Base-by-base conservation (phyloP, 345 rosid genomes). In the Salix arbutifolia region DNA sequence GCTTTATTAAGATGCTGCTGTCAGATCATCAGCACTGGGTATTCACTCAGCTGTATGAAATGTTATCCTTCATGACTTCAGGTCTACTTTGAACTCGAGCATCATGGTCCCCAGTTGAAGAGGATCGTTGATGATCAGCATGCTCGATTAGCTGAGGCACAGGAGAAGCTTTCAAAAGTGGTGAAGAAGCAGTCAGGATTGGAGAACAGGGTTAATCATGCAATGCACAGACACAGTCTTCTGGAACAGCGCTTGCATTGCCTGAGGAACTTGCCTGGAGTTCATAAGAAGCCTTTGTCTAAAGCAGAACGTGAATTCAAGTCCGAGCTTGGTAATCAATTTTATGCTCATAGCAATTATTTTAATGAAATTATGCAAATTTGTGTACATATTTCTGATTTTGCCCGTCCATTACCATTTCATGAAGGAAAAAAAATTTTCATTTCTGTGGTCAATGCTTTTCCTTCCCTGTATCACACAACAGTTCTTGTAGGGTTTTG, bases 71-170 rank as follows among this genome's bases (percentile, higher is more conserved):
- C 5, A 40, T 23, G 44, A 70, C 62, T 77, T 31, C 66, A 96
- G 99, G 98, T 96, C 61, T 83, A 82, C 83, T 96, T 91, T 80
- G 95, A 91, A 90, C 85, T 92, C 78, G 88, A 93, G 86, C 93
- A 94, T 85, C 97, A 91, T 84, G 93, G 89, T 58, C 93, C 97
- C 68, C 97, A 90, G 77, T 77, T 91, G 80, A 92, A 90, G 87
- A 89, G 87, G 82, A 88, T 96, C 69, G 79, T 94, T 26, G 94
- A 89, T 69, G 94, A 89, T 75, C 97, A 89, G 84, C 90, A 85
- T 56, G 78, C 86, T 71, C 94, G 93, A 38, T 71, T 92, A 70
- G 69, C 75, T 35, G 96, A 88, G 77, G 93, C 93, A 58, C 85
- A 84, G 73, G 82, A 83, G 82, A 87, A 91, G 85, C 84, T 96